phyloP scores from a whole-genome alignment of 371 early-diverging fungal genomes.

The Amoeboaphelidium protococcarum region DNA sequence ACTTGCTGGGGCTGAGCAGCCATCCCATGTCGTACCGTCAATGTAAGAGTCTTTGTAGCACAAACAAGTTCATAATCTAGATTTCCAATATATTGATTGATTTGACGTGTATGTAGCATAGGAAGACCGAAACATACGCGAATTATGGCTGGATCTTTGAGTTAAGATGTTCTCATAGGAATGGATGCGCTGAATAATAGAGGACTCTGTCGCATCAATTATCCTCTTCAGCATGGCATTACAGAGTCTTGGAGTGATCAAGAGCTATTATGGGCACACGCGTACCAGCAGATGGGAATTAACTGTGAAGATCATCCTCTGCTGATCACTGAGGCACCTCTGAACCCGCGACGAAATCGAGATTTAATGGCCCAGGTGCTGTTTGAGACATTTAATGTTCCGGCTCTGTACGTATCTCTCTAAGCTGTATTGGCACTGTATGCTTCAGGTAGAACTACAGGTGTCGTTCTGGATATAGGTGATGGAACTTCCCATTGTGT shows the following conservation, averaged over 20 bases:
- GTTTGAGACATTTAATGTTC: constrained; percentile 91
- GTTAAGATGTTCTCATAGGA: constrained; percentile 79
- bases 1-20: constrained; percentile 86
- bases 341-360: constrained; percentile 63
- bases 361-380: constrained; percentile 78
- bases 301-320: constrained; percentile 91
- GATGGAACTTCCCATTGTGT: constrained; percentile 85
- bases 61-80: not conserved
- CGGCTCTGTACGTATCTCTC: constrained; percentile 72
- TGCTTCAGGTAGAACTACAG: constrained; percentile 84
- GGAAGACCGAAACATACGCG: constrained; percentile 82
- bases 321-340: constrained; percentile 75
- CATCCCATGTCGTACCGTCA: constrained; percentile 73
- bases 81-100: not conserved
- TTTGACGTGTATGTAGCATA: constrained; percentile 24
- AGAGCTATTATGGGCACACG: constrained; percentile 86
- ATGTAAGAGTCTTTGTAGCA: constrained; percentile 20
- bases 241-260: constrained; percentile 88
- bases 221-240: constrained; percentile 87
- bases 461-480: constrained; percentile 73
- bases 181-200: constrained; percentile 72
- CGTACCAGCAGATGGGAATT: constrained; percentile 70
- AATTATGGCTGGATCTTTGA: constrained; percentile 89
- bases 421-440: constrained; percentile 86
- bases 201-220: constrained; percentile 63